Evolutionary conservation across 2,329 filamentous ascomycete species (phyloP).

Genomic region (Dactylellina haptotyla): DNA sequence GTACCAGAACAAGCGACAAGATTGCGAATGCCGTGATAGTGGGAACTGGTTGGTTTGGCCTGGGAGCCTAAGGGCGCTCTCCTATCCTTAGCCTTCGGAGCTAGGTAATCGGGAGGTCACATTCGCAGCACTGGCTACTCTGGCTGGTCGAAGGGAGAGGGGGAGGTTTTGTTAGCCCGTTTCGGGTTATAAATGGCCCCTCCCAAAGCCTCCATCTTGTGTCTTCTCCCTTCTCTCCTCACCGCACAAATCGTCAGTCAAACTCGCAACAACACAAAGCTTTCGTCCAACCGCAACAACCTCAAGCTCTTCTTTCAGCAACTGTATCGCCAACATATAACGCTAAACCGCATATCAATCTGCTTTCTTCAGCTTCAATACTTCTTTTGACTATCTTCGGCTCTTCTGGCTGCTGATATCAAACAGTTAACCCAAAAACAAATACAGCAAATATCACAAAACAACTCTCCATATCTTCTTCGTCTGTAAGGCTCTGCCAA

Average conservation of each 20-base stretch:
- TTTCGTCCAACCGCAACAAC: constrained; percentile 9
- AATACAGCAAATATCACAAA: constrained; percentile 53
- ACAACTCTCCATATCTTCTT: constrained; percentile 55
- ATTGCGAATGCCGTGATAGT: constrained; percentile 38
- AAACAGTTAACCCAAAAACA: constrained; percentile 9
- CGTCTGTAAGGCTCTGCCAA: constrained; percentile 46
- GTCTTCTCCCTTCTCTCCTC: constrained; percentile 12
- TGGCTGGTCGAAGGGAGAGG: not conserved
- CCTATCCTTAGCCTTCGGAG: constrained; percentile 3
- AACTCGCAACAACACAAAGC: constrained; percentile 54
- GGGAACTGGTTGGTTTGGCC: not conserved
- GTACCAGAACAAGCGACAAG: constrained; percentile 25
- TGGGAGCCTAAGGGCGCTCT: constrained; percentile 15
- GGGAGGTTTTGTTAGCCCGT: constrained; percentile 13
- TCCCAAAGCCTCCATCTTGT: constrained; percentile 27
- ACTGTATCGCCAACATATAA: constrained; percentile 14
- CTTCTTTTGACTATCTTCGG: constrained; percentile 16
- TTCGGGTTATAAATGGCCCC: constrained; percentile 48
- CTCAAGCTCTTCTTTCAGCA: constrained; percentile 54
- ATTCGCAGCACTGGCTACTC: constrained; percentile 10
- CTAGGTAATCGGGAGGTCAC: no score
- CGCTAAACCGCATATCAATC: constrained; percentile 19
- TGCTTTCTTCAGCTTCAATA: constrained; percentile 18
- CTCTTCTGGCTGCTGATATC: constrained; percentile 19
- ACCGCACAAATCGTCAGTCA: constrained; percentile 54